Conservation (phyloP, 2,329 filamentous ascomycete genomes). For the Phymatotrichopsis omnivora region DNA sequence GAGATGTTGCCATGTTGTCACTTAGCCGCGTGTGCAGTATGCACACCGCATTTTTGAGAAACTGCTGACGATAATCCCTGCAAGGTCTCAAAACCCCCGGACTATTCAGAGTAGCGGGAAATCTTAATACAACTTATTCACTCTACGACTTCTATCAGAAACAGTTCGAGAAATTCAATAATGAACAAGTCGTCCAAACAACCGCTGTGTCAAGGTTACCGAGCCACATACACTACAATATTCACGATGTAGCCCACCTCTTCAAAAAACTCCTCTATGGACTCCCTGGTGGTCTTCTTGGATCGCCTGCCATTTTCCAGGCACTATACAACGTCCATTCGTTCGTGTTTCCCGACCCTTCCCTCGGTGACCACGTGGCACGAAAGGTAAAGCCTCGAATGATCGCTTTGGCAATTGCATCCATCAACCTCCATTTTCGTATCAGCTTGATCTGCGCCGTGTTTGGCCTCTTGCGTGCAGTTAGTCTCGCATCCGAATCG, state of each 20-base stretch:
- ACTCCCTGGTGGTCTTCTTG: conserved; percentile 56
- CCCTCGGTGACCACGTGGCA: conserved; percentile 45
- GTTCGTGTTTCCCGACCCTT: conserved; percentile 45
- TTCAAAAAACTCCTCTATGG: conserved; percentile 57
- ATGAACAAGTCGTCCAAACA: conserved; percentile 45
- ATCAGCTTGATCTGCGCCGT: conserved; percentile 57
- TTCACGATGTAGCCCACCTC: conserved; percentile 56
- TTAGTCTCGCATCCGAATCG: conserved; percentile 49
- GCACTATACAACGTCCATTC: conserved; percentile 51
- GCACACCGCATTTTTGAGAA: not conserved
- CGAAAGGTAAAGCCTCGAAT: conserved; percentile 52
- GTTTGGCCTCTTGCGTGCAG: conserved; percentile 53
- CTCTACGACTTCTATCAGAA: conserved; percentile 56
- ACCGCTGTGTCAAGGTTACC: conserved; percentile 51
- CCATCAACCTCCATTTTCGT: conserved; percentile 49
- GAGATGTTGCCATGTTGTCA: no score
- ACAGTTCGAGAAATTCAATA: conserved; percentile 39
- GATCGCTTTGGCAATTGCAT: conserved; percentile 53
- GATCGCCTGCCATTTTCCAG: conserved; percentile 52
- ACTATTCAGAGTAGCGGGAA: conserved; percentile 55
- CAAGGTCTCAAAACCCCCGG: conserved; percentile 42
- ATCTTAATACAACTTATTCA: conserved; percentile 41
- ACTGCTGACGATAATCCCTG: conserved; percentile 21
- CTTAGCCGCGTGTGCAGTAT: not conserved
- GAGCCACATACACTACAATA: conserved; percentile 47